Conservation (phyloP, 192 early-diverging fungal species). For the Mycoemilia scoparia region DNA sequence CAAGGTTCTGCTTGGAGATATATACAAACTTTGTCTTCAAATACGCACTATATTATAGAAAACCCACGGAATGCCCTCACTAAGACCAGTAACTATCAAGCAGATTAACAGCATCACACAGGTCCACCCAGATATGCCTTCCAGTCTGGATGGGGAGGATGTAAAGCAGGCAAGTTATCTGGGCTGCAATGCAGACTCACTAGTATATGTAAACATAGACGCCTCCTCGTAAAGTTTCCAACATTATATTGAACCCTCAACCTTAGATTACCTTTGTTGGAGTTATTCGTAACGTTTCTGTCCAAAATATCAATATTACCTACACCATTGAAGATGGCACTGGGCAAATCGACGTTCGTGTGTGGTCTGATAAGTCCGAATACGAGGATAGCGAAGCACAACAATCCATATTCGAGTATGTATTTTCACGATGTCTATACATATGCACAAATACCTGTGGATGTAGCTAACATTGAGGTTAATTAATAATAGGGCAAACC, state of each 20-base stretch:
- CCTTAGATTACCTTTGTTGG: slow-evolving; percentile 53
- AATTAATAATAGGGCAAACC: slow-evolving; percentile 36
- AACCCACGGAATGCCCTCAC: too few species aligned
- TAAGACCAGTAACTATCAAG: slow-evolving; percentile 71
- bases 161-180: slow-evolving; percentile 40
- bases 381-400: slow-evolving; percentile 5
- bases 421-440: too few species aligned
- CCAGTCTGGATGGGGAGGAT: slow-evolving; percentile 49
- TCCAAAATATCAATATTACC: slow-evolving; percentile 36
- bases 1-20: too few species aligned
- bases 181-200: slow-evolving; percentile 1
- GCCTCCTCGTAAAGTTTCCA: background rate
- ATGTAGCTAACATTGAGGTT: background rate
- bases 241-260: background rate
- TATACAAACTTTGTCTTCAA: too few species aligned
- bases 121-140: slow-evolving; percentile 34
- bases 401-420: too few species aligned
- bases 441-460: too few species aligned
- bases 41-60: too few species aligned
- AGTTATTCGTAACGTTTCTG: slow-evolving; percentile 35
- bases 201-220: background rate
- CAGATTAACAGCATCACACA: slow-evolving; percentile 36
- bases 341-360: slow-evolving; percentile 48
- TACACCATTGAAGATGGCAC: slow-evolving; percentile 72
- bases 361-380: slow-evolving; percentile 34